Base-by-base conservation (phyloP, 2,329 filamentous ascomycete species). In the Cytospora leucostoma region DNA sequence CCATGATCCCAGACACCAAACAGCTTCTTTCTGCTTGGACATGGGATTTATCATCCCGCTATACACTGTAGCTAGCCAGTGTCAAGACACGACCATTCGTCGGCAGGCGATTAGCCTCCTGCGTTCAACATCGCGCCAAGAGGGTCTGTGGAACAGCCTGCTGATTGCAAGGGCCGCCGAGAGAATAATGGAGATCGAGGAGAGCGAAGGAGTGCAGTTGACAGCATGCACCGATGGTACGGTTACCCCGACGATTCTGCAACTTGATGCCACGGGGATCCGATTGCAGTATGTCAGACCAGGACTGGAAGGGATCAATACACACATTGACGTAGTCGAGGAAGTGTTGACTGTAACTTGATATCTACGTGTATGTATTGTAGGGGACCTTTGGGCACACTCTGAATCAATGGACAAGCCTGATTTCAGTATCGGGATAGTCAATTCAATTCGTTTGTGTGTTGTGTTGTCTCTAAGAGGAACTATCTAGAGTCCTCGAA, bases 61-160 rank as follows among this genome's bases (percentile, higher is more conserved):
- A 15, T 56, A 33, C 5, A 56, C 54, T 13, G 54, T 56, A 17
- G 37, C 37, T n/a, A 56, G 38, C 10, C 38, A 57, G 11, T 57
- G 38, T 40, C 38, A 19, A 15, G 38, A 35, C 3, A 57, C 21
- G 1, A n/a, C 38, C 7, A 47, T n/a, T 4, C 38, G 54, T 21
- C 27, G 54, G 38, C 40, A 21, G 27, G 54, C 38, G 11, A 56
- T 56, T n/a, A 32, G 15, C 12, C 55, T 57, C 6, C 38, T 57
- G 7, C 55, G 55, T 27, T 57, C 55, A 4, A 21, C 17, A 13
- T 32, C 37, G 2, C 38, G 38, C 17, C 38, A 57, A 3, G 38
- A 57, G 38, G 55, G 55, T 12, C 55, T 49, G 1, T 49, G 55
- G 32, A 49, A 57, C 8, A 57, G 55, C 21, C 15, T 56, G 38